Evolutionary conservation across 352 stramenopile species (phyloP), one percentile per base, ranked within the genome.

Genomic region (Globisporangium carolinianum): DNA sequence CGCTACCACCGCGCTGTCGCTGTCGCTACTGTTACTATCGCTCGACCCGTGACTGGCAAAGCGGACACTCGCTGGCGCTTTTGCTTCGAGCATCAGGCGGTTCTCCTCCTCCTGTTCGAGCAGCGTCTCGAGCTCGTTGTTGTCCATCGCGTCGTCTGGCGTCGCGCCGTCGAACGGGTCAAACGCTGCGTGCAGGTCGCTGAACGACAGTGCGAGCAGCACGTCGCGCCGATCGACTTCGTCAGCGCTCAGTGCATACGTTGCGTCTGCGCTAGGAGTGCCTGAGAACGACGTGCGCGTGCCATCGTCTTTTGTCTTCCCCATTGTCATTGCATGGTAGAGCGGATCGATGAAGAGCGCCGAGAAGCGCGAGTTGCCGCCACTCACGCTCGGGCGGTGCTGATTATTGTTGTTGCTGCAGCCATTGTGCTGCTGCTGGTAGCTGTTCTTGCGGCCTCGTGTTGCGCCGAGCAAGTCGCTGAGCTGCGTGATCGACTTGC

Each of bases 71-170:
- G n/a, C 50, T 15, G 42, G 42, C 6, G 35, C 43, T 36, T 62
- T 62, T 32, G 53, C 35, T 38, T 62, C 57, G 0, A 62, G 57
- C 2, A 42, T 57, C 6, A 35, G 10, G 45, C 55, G 39, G 39
- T 6, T 37, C 1, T 61, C 54, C 37, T 61, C 60, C 3, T 54
- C 61, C 35, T 50, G 55, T 32, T 66, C 60, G 24, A 66, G 49
- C 4, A 61, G 45, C 14, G 54, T 58, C 49, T 66, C 60, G 15
- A 66, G 55, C 38, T 66, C 60, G 51, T 66, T 66, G 35, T 66
- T 62, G 42, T 66, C 60, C 54, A 66, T 66, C 43, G 55, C 12
- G 24, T 66, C 54, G 12, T 61, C 54, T 12, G 37, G 49, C n/a
- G 61, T 48, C 3, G 37, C 49, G 14, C 60, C 60, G 50, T 48